Evolutionary conservation across 352 stramenopile genomes (phyloP), one percentile per base, ranked within the genome.

Genomic region (Pelagophyceae sp.): DNA sequence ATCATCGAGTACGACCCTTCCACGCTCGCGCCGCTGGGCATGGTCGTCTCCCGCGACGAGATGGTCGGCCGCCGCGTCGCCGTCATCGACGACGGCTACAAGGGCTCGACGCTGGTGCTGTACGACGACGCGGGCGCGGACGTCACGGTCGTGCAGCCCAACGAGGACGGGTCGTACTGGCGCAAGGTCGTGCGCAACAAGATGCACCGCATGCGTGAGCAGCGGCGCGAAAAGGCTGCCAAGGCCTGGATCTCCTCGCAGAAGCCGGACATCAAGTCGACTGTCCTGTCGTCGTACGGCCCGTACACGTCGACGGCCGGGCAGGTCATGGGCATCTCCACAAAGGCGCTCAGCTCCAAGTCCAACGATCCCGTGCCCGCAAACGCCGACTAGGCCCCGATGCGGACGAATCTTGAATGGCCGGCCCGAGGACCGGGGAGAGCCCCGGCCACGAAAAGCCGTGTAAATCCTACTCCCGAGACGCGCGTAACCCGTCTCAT

Each of bases 101-200:
- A 82, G n/a, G 69, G 70, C 76, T 33, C 31, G 40, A 67, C 76
- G 23, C 75, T 92, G 40, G 77, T 92, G 58, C 77, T 91, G 17
- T 72, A 89, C 35, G 86, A 90, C 67, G 76, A 87, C 60, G 78
- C 77, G 29, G 35, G 72, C 17, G 67, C 63, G 50, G 50, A 61
- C 1, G 77, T 85, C 64, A 84, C 78, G n/a, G 85, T 89, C 15
- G 72, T 91, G 19, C 88, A 93, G 77, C 88, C 88, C 31, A 93
- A 94, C 79, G 85, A 92, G 64, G 87, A 94, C 82, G 89, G 89
- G n/a, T 89, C 82, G 0, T 94, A 93, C 80, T 93, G 88, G 85
- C 84, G 87, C 33, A 89, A 91, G 75, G 86, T 90, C 78, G 82
- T 90, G 27, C 81, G 88, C 3, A 94, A 94, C 80, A 94, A 94